Evolutionary conservation across 1,284 basidiomycete genomes (phyloP).

Genomic region (Kalmanozyma brasiliensis): DNA sequence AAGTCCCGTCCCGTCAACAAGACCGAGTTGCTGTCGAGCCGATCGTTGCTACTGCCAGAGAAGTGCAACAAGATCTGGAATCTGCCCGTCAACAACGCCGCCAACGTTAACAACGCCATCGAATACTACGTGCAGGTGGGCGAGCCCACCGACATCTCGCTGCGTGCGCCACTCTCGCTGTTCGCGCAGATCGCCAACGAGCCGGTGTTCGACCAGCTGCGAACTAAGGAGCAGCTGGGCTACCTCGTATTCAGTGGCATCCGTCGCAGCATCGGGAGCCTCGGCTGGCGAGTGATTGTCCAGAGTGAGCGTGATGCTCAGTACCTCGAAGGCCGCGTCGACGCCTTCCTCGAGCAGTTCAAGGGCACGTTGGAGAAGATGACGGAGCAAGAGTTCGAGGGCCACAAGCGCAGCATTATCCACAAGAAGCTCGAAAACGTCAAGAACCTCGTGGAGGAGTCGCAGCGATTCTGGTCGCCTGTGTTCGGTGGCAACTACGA

Average conservation of each 20-base stretch:
- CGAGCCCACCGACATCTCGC: constrained; percentile 51
- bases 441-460: constrained; percentile 66
- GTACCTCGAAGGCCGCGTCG: constrained; percentile 89
- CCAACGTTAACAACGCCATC: constrained; percentile 82
- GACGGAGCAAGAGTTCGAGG: constrained; percentile 57
- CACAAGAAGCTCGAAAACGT: constrained; percentile 63
- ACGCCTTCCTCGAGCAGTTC: constrained; percentile 83
- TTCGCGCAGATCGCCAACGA: constrained; percentile 72
- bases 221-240: constrained; percentile 97
- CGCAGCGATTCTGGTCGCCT: constrained; percentile 72
- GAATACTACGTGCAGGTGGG: constrained; percentile 68
- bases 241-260: constrained; percentile 72
- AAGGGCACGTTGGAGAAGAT: constrained; percentile 68
- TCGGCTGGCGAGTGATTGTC: constrained; percentile 85
- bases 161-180: constrained; percentile 59
- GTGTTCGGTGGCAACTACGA: constrained; percentile 72
- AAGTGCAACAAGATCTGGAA: constrained; percentile 78
- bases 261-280: constrained; percentile 71
- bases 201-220: constrained; percentile 89
- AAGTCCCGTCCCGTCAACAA: constrained; percentile 70
- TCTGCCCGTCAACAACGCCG: constrained; percentile 80
- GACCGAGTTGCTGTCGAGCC: constrained; percentile 39
- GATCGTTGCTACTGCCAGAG: constrained; percentile 70
- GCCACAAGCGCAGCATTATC: constrained; percentile 59
- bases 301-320: constrained; percentile 86